These are phyloP conservation scores for Jamesozyma spencerorum DNA, from an alignment of 805 yeast genomes.

Conservation along the genomic window DNA sequence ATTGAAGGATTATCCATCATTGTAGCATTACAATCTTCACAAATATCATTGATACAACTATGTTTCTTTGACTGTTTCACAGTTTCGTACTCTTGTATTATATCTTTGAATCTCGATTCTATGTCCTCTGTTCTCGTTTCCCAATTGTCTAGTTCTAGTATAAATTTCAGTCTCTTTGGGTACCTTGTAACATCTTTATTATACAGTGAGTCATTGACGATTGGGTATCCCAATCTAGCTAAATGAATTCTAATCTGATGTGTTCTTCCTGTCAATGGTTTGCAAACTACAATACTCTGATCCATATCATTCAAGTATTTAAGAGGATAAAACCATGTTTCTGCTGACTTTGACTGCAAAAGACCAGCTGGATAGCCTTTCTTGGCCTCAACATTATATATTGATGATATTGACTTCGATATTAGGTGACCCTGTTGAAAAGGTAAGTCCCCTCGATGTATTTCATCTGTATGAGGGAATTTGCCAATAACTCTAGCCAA, in stretches of 20 bases:
- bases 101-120: constrained; percentile 9
- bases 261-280: constrained; percentile 88
- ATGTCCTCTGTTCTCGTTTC: constrained; percentile 8
- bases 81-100: constrained; percentile 22
- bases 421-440: constrained; percentile 3
- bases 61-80: constrained; percentile 26
- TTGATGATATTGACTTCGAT: constrained; percentile 32
- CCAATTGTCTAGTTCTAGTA: constrained; percentile 15
- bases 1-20: constrained; percentile 21
- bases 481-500: constrained; percentile 79
- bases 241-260: constrained; percentile 93
- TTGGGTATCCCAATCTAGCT: constrained; percentile 77
- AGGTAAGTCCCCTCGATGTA: not conserved
- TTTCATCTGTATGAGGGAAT: constrained; percentile 42
- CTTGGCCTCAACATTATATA: constrained; percentile 65
- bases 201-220: constrained; percentile 79
- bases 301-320: constrained; percentile 45
- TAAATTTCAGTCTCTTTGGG: constrained; percentile 19
- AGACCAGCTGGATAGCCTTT: constrained; percentile 44
- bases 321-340: constrained; percentile 55
- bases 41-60: constrained; percentile 10
- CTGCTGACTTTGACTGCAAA: constrained; percentile 47
- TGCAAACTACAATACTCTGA: constrained; percentile 60
- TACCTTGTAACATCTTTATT: constrained; percentile 15
- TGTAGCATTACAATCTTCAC: constrained; percentile 19